Conservation (phyloP, 352 stramenopile species). For the Phytophthora pisi region DNA sequence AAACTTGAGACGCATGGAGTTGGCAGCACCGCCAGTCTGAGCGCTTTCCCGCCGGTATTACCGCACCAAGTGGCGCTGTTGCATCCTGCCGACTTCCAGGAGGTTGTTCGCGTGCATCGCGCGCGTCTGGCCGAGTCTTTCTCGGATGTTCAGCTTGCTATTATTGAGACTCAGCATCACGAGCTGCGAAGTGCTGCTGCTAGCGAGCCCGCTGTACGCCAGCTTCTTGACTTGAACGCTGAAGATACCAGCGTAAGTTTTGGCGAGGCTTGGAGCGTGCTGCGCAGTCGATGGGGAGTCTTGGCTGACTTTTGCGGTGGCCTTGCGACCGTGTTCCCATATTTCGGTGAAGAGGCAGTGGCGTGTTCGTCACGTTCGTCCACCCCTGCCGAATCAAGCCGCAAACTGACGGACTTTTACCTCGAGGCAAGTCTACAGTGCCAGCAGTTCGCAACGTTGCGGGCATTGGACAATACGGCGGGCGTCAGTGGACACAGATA, state of each 20-base stretch:
- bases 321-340: slow-evolving; percentile 32
- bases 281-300: slow-evolving; percentile 18
- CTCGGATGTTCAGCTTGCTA: slow-evolving; percentile 17
- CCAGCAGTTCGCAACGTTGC: slow-evolving; percentile 27
- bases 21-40: slow-evolving; percentile 9
- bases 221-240: slow-evolving; percentile 19
- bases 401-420: slow-evolving; percentile 8
- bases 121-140: slow-evolving; percentile 20
- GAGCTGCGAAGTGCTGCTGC: slow-evolving; percentile 29
- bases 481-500: not conserved
- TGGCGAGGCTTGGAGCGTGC: slow-evolving; percentile 15
- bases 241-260: slow-evolving; percentile 16
- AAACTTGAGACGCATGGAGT: slow-evolving; percentile 15
- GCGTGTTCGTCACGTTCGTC: not conserved
- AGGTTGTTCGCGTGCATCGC: slow-evolving; percentile 19
- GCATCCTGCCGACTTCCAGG: slow-evolving; percentile 25
- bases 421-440: slow-evolving; percentile 30
- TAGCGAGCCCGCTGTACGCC: slow-evolving; percentile 18
- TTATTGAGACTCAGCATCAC: slow-evolving; percentile 23
- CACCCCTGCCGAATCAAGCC: not conserved
- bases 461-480: slow-evolving; percentile 6
- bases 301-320: slow-evolving; percentile 28
- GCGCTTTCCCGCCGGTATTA: slow-evolving; percentile 26
- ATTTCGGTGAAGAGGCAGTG: not conserved
- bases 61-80: slow-evolving; percentile 27